These are phyloP conservation scores for Porogramme epimiltina DNA, from an alignment of 1,284 basidiomycete genomes.

Conservation along the genomic window DNA sequence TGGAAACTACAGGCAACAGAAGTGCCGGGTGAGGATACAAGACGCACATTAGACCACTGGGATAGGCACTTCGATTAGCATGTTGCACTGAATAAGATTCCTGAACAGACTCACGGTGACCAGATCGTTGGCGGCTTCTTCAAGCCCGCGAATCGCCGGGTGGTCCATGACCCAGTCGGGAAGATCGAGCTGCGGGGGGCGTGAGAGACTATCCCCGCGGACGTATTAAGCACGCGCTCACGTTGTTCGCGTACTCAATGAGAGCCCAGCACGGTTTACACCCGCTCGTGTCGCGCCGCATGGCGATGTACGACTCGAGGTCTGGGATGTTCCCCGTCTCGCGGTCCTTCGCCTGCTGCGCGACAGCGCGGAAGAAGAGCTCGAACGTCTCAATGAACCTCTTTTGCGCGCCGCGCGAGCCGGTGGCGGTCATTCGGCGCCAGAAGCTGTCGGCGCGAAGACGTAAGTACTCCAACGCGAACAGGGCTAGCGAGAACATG, in stretches of 20 bases:
- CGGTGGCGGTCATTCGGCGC: slow-evolving; percentile 32
- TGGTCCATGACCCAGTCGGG: slow-evolving; percentile 40
- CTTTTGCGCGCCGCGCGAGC: slow-evolving; percentile 28
- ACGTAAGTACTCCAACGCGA: not conserved
- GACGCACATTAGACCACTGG: slow-evolving; percentile 41
- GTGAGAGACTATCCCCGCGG: slow-evolving; percentile 2
- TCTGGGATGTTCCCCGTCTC: slow-evolving; percentile 34
- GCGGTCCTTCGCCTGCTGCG: slow-evolving; percentile 37
- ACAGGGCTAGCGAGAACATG: not conserved
- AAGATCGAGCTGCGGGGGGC: slow-evolving; percentile 30
- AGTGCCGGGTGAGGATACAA: not conserved
- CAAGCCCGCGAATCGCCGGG: slow-evolving; percentile 36
- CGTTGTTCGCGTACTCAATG: slow-evolving; percentile 40
- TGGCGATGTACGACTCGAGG: slow-evolving; percentile 39
- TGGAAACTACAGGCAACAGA: not conserved
- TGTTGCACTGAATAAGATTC: not conserved
- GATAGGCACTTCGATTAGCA: slow-evolving; percentile 4
- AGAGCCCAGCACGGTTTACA: slow-evolving; percentile 42
- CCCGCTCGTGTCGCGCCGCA: slow-evolving; percentile 41
- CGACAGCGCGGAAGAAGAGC: slow-evolving; percentile 39
- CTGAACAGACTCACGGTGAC: slow-evolving; percentile 31
- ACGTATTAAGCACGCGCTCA: slow-evolving; percentile 15
- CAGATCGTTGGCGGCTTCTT: slow-evolving; percentile 40
- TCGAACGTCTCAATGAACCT: slow-evolving; percentile 40
- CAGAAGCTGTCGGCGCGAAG: slow-evolving; percentile 31